Evolutionary conservation across 768 basidiomycete genomes (phyloP).

Genomic region (Coprinopsis strossmayeri): DNA sequence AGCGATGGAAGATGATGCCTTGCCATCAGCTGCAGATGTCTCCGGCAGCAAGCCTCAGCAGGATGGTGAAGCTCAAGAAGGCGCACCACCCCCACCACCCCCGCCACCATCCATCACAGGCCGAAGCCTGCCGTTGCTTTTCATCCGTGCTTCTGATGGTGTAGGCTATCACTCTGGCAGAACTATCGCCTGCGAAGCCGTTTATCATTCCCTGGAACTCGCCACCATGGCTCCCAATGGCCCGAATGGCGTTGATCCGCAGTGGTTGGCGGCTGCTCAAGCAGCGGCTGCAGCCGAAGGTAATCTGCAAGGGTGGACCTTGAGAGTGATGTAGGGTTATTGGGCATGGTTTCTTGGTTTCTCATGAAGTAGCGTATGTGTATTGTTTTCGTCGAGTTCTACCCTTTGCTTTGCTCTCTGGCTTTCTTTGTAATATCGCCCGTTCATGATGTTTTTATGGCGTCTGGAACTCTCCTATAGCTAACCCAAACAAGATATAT

Average conservation of each 20-base stretch:
- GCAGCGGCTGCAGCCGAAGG: conserved; percentile 61
- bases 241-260: conserved; percentile 46
- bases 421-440: neutral
- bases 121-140: conserved; percentile 69
- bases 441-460: neutral
- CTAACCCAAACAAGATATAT: neutral
- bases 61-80: conserved; percentile 22
- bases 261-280: conserved; percentile 72
- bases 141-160: conserved; percentile 78
- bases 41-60: conserved; percentile 25
- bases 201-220: conserved; percentile 66
- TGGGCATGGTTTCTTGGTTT: conserved; percentile 18
- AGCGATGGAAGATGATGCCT: conserved; percentile 66
- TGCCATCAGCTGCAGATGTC: conserved; percentile 34
- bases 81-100: conserved; percentile 19
- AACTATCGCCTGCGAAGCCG: conserved; percentile 76
- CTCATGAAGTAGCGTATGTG: conserved; percentile 4
- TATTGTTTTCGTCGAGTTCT: neutral
- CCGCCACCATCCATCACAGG: conserved; percentile 53
- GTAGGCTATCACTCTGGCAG: conserved; percentile 86
- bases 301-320: conserved; percentile 70
- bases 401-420: conserved; percentile 1
- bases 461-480: neutral
- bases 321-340: conserved; percentile 61
- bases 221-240: conserved; percentile 41